Base-by-base conservation (phyloP, 1,139 yeast species). In the Geotrichum reessii region DNA sequence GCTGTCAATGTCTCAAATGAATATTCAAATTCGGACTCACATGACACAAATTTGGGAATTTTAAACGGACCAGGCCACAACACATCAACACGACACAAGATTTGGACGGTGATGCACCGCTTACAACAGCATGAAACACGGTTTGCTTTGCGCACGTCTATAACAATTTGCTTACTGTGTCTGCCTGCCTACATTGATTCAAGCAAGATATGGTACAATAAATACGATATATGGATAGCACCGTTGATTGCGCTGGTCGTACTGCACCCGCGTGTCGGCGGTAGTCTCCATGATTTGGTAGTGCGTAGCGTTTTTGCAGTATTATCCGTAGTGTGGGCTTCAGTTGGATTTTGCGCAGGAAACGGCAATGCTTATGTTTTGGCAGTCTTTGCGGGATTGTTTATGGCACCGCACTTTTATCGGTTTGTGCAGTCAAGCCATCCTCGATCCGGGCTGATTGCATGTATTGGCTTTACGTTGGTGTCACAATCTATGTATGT, bases 261-360 rank as follows among this genome's bases (percentile, higher is more conserved):
- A 25, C 66, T 76, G 12, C 77, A 76, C 61, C 78, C 81, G 14
- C 71, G 78, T 61, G 79, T 76, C 17, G 74, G 79, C 3, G 79
- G 80, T 12, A 77, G 72, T 47, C 71, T 76, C 67, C 65, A 64
- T n/a, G 75, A 75, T 50, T 61, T 78, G 8, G 33, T 66, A 2
- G 70, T 72, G 11, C 68, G 81, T 61, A 50, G 74, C 0, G 22
- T 67, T 0, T 72, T 73, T 50, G 74, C 78, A 59, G 48, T 78
- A 7, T 50, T 72, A n/a, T 81, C 80, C 1, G 70, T 74, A 8
- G 71, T 78, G 53, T 78, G 80, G 78, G 82, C 78, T 0, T 79
- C 80, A 68, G 73, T 78, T 19, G 76, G 78, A 0, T 70, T 69
- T 59, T 74, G 77, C 47, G 71, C 80, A 0, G 66, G 71, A 19